A percentile compares a stretch with the other conserved stretches of the same genome.
Conservation (phyloP, 2,329 filamentous ascomycete genomes). For the Penicillium sumatraense region DNA sequence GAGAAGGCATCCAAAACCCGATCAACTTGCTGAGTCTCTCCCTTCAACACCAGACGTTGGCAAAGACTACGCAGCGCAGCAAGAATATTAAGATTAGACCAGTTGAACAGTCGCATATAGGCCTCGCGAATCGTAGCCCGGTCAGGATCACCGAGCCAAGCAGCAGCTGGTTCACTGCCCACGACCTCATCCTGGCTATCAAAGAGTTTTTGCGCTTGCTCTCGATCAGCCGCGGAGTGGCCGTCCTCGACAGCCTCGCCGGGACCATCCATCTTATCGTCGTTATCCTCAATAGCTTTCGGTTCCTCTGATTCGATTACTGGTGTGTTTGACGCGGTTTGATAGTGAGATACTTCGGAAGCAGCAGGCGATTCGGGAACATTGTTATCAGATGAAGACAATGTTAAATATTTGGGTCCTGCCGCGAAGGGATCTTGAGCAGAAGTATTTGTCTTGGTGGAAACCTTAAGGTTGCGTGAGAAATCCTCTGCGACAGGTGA, state of each 20-base stretch:
- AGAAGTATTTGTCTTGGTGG: conserved; percentile 20
- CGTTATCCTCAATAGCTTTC: conserved; percentile 20
- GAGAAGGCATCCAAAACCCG: conserved; percentile 90
- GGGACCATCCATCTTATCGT: conserved; percentile 21
- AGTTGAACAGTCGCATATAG: conserved; percentile 94
- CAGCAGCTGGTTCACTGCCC: conserved; percentile 76
- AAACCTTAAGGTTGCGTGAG: conserved; percentile 24
- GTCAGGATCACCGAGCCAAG: conserved; percentile 75
- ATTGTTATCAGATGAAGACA: conserved; percentile 27
- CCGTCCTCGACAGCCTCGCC: conserved; percentile 26
- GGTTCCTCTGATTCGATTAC: conserved; percentile 38
- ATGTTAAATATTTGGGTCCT: conserved; percentile 25
- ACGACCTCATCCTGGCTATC: conserved; percentile 80
- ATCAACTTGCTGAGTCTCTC: conserved; percentile 96
- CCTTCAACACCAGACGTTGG: conserved; percentile 77
- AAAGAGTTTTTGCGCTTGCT: conserved; percentile 81
- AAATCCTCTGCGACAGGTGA: conserved; percentile 35
- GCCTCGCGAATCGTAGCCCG: conserved; percentile 66
- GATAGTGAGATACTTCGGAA: conserved; percentile 49
- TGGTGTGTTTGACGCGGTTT: conserved; percentile 50
- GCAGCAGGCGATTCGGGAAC: conserved; percentile 36
- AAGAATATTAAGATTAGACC: conserved; percentile 78
- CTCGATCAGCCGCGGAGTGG: conserved; percentile 68
- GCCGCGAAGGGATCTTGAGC: conserved; percentile 32
- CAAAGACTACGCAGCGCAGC: conserved; percentile 79